Evolutionary conservation across 345 rosid species (phyloP).

Genomic region (Eucalyptus polyanthemos): DNA sequence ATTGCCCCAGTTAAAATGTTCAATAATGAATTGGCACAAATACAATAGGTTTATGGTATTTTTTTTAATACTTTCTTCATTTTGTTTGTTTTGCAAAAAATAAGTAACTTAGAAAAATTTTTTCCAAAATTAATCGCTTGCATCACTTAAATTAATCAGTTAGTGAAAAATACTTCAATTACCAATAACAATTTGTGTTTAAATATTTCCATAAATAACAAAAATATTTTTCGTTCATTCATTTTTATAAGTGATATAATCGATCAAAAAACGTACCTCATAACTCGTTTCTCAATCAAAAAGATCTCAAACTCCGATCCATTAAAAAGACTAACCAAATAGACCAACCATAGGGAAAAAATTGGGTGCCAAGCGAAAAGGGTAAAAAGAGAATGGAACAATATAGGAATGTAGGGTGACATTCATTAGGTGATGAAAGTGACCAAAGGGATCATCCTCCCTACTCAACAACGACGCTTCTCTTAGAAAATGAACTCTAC

Average conservation of each 20-base stretch:
- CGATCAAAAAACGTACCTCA: no score
- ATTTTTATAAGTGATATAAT: no score
- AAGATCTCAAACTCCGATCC: background rate
- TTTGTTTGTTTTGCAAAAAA: rapidly evolving
- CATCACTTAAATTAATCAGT: background rate
- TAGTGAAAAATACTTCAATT: background rate
- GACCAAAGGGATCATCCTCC: background rate
- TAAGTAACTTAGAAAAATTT: rapidly evolving
- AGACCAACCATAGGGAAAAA: background rate
- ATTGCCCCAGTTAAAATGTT: no score
- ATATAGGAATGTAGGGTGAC: background rate
- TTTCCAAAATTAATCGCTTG: background rate
- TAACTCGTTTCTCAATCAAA: background rate
- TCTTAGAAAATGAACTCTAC: background rate
- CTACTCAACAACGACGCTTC: background rate
- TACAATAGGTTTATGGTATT: rapidly evolving
- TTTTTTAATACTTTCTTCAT: no score
- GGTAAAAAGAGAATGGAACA: background rate
- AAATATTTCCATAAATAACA: background rate
- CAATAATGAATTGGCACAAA: no score
- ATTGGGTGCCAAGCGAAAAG: background rate
- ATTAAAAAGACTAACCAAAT: background rate
- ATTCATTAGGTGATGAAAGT: background rate
- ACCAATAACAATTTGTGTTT: background rate
- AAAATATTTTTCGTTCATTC: no score